Base-by-base conservation (phyloP, 306 rosid species). In the Senna tora region DNA sequence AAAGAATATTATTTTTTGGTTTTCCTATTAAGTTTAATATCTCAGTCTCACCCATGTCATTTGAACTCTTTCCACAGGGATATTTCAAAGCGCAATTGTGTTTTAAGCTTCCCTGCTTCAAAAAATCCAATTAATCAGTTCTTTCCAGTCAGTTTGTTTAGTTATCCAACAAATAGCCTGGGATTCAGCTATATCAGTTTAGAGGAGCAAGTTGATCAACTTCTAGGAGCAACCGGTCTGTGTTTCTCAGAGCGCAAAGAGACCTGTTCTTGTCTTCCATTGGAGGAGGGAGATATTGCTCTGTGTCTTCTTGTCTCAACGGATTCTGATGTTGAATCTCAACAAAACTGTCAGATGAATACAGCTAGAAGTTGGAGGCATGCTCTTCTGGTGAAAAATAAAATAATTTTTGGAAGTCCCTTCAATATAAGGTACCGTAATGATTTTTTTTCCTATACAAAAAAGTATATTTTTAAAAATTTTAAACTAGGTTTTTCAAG, bases 261-360 rank as follows among this genome's bases (percentile, higher is more conserved):
- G 45, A 65, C 73, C 20, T 56, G 36, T 74, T 71, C 77, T 20
- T 28, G 76, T 71, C 75, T 43, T 58, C 81, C 82, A 19, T 56
- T 78, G 17, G 78, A 81, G 53, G 79, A 73, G 60, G 83, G 75
- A 70, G 85, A 93, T 65, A 47, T 80, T 49, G 96, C 97, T 39
- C 82, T 88, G 69, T 93, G 92, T 85, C 84, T 90, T 77, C 85
- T 93, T 78, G 89, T 89, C 73, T 90, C 87, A 4, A 80, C 84
- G 52, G 17, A 67, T 46, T 76, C 92, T 28, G 84, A 85, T 70
- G 58, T 65, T 49, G 81, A 87, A 72, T 71, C 59, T 70, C 70
- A 60, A 54, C 34, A 63, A 47, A 67, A 81, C 63, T 67, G 72
- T 58, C 82, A 81, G 79, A 77, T 60, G 49, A 76, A 77, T 49